Conservation (phyloP, 2,329 filamentous ascomycete species). For the Reticulascus tulasneorum region DNA sequence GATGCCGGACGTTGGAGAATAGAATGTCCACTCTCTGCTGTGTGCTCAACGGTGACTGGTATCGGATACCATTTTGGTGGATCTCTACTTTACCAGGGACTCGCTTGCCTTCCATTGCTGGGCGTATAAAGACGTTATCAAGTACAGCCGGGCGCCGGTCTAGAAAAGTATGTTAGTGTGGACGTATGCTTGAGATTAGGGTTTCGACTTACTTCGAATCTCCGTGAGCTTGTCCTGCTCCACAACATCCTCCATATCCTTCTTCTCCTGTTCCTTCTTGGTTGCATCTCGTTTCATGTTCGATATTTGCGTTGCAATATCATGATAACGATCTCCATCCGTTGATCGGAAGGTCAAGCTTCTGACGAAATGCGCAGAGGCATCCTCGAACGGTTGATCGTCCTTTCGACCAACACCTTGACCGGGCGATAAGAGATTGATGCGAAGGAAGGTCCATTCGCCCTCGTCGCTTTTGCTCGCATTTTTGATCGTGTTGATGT, state of each 20-base stretch:
- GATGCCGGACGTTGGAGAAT: slow-evolving; percentile 96
- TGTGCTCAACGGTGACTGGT: slow-evolving; percentile 74
- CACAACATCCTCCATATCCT: slow-evolving; percentile 98
- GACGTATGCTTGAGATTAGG: background rate
- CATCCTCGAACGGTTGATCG: slow-evolving; percentile 96
- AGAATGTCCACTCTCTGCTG: slow-evolving; percentile 87
- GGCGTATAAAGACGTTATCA: slow-evolving; percentile 92
- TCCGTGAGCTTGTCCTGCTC: slow-evolving; percentile 97
- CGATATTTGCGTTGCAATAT: slow-evolving; percentile 88
- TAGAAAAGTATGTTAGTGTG: slow-evolving; percentile 26
- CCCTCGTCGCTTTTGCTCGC: slow-evolving; percentile 96
- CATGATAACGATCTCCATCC: slow-evolving; percentile 81
- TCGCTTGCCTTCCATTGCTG: slow-evolving; percentile 93
- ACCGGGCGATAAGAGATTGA: slow-evolving; percentile 95
- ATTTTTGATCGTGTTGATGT: slow-evolving; percentile 97
- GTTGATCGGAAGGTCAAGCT: slow-evolving; percentile 93
- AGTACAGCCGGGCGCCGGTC: slow-evolving; percentile 86
- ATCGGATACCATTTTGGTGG: slow-evolving; percentile 97
- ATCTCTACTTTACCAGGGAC: slow-evolving; percentile 95
- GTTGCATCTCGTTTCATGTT: slow-evolving; percentile 92
- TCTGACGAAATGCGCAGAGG: slow-evolving; percentile 89
- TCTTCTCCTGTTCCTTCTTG: slow-evolving; percentile 96
- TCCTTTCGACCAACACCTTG: slow-evolving; percentile 97
- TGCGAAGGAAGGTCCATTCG: slow-evolving; percentile 87
- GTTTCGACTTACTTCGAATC: slow-evolving; percentile 68